Base-by-base conservation (phyloP, 164 flowering plant genomes). In the Dillenia suffruticosa region DNA sequence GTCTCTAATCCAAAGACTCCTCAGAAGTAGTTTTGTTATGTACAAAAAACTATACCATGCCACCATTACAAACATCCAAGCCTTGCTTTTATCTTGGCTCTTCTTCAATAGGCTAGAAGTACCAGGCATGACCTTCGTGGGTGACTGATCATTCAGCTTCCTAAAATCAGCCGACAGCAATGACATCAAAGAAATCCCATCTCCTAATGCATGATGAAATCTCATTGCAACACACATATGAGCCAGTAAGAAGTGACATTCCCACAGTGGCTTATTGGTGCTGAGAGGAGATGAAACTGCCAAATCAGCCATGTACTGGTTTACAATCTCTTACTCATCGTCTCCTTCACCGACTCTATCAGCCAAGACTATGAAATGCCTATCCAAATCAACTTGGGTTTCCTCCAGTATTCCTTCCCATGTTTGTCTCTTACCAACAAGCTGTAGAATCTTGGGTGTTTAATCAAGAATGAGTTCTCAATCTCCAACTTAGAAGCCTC, bases 201-300 rank as follows among this genome's bases (percentile, higher is more conserved):
- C 83, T 0, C 85, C 85, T 9, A 81, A 40, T 2, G 82, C 63
- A 65, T 81, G 85, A 44, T 81, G 85, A 13, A 81, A 45, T 11
- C 83, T 49, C 13, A 79, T 54, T 0, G 79, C 62, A 11, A 49
- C 63, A 49, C 78, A 75, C 43, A 52, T 67, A 56, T 79, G 71
- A 1, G 65, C 71, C 65, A 57, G 9, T 19, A 82, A 46, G 16
- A 77, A 3, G 49, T 82, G 83, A 9, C 77, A 14, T 54, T 79
- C 86, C 86, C 86, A 79, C 49, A 82, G 61, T 2, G 85, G 85
- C 64, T 79, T 81, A 57, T 77, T 77, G 0, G 44, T 45, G 44
- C 67, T 54, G 13, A 81, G 58, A 9, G 81, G 76, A 0, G 75
- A 53, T 16, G 74, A 63, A 3, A 72, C 71, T 1, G 82, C 43